These are phyloP conservation scores for Ilex aquifolium DNA, from an alignment of 257 asterid species.

Conservation along the genomic window DNA sequence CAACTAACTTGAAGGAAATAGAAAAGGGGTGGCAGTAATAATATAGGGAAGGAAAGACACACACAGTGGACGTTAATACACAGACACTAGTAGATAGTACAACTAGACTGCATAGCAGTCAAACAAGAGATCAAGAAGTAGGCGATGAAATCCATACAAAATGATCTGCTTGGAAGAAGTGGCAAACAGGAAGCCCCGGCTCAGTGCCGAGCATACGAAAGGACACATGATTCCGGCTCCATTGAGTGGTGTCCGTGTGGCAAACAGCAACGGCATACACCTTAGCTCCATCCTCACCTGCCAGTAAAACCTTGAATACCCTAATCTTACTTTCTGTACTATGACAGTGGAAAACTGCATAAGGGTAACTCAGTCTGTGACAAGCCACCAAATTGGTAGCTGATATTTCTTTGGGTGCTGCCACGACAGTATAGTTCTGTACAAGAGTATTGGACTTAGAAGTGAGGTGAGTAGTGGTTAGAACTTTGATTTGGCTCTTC, in stretches of 20 bases:
- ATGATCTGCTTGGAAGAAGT: slow-evolving; percentile 81
- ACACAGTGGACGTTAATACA: too few species aligned
- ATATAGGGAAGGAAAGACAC: too few species aligned
- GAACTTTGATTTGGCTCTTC: slow-evolving; percentile 17
- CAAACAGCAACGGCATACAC: slow-evolving; percentile 74
- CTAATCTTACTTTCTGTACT: slow-evolving; percentile 44
- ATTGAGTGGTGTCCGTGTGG: slow-evolving; percentile 78
- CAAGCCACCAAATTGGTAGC: slow-evolving; percentile 56
- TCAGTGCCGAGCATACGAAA: slow-evolving; percentile 50
- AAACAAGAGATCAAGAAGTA: too few species aligned
- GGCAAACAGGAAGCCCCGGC: slow-evolving; percentile 60
- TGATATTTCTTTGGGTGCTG: slow-evolving; percentile 25
- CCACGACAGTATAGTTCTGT: slow-evolving; percentile 40
- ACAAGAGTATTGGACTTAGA: slow-evolving; percentile 13
- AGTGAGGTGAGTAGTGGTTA: slow-evolving; percentile 42
- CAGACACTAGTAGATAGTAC: too few species aligned
- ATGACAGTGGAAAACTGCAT: slow-evolving; percentile 64
- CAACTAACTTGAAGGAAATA: too few species aligned
- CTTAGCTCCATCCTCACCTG: slow-evolving; percentile 43
- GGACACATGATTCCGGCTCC: slow-evolving; percentile 57
- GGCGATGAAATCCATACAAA: slow-evolving; percentile 43
- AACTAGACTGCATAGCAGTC: too few species aligned
- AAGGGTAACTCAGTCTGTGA: slow-evolving; percentile 72
- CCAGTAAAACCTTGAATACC: slow-evolving; percentile 42
- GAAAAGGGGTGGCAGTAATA: too few species aligned